Conservation (phyloP, 768 basidiomycete genomes). For the Psilocybe cubensis region DNA sequence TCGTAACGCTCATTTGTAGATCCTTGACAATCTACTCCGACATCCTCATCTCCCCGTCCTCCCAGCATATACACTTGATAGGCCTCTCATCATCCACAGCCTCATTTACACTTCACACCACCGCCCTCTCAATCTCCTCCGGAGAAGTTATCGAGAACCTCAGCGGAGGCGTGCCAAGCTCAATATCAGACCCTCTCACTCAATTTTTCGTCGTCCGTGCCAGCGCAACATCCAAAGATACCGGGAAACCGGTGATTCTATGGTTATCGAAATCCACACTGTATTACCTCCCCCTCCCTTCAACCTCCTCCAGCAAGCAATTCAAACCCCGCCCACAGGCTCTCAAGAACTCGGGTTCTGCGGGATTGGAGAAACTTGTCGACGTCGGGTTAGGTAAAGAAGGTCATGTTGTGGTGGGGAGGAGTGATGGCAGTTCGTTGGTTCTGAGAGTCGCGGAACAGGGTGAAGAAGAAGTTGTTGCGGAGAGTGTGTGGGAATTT, state of each 20-base stretch:
- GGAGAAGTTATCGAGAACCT: conserved; percentile 56
- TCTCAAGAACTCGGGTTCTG: conserved; percentile 45
- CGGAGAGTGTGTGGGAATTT: conserved; percentile 44
- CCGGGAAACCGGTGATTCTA: conserved; percentile 47
- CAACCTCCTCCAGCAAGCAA: conserved; percentile 37
- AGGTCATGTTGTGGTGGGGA: conserved; percentile 66
- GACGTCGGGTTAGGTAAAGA: conserved; percentile 62
- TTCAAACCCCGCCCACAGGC: conserved; percentile 9
- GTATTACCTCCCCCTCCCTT: conserved; percentile 52
- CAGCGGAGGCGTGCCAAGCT: conserved; percentile 59
- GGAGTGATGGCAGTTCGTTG: conserved; percentile 56
- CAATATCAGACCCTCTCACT: conserved; percentile 34
- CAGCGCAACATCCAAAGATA: conserved; percentile 16
- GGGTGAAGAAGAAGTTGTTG: conserved; percentile 54
- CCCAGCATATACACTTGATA: conserved; percentile 63
- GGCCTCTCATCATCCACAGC: conserved; percentile 53
- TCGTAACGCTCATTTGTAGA: conserved; percentile 36
- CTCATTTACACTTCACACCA: conserved; percentile 69
- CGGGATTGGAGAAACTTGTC: conserved; percentile 50
- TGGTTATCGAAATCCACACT: conserved; percentile 60
- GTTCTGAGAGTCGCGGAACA: conserved; percentile 43
- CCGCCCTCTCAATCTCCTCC: conserved; percentile 56
- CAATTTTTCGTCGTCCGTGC: conserved; percentile 32
- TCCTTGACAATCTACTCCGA: conserved; percentile 67
- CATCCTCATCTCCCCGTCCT: conserved; percentile 52